Percentiles rank a stretch among this genome's conserved stretches.
These are phyloP conservation scores for Beauveria asiatica DNA, from an alignment of 2,329 filamentous ascomycete genomes.

Conservation along the genomic window DNA sequence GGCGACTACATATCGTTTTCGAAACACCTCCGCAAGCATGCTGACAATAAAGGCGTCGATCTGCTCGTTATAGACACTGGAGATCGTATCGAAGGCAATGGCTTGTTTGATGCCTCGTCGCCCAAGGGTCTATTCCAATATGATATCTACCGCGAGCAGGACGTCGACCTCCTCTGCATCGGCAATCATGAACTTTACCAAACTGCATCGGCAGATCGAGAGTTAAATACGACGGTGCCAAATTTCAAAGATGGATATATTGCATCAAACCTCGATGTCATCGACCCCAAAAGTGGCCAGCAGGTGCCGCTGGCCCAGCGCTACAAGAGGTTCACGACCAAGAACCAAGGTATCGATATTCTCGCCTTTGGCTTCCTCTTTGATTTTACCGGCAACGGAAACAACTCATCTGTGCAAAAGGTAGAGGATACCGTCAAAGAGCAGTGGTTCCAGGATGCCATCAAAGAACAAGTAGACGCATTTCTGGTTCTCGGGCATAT, in stretches of 20 bases:
- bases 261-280: constrained; percentile 87
- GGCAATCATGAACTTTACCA: constrained; percentile 97
- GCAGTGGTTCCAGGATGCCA: constrained; percentile 79
- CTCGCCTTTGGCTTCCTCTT: constrained; percentile 92
- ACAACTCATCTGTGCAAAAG: constrained; percentile 77
- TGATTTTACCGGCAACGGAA: constrained; percentile 82
- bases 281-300: constrained; percentile 62
- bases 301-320: constrained; percentile 69
- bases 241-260: constrained; percentile 75
- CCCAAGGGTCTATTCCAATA: constrained; percentile 87
- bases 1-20: constrained; percentile 96
- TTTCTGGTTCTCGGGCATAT: constrained; percentile 85
- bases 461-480: constrained; percentile 76
- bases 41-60: constrained; percentile 71
- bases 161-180: constrained; percentile 74
- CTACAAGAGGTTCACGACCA: constrained; percentile 84
- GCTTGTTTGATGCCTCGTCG: constrained; percentile 79
- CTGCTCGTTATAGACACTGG: constrained; percentile 92
- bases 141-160: constrained; percentile 75
- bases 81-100: constrained; percentile 88
- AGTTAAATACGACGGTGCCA: constrained; percentile 72
- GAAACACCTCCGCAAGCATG: constrained; percentile 67
- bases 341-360: constrained; percentile 75
- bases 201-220: constrained; percentile 64
- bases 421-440: constrained; percentile 76